phyloP scores from a whole-genome alignment of 805 yeast genomes.

The Lipomyces chichibuensis region DNA sequence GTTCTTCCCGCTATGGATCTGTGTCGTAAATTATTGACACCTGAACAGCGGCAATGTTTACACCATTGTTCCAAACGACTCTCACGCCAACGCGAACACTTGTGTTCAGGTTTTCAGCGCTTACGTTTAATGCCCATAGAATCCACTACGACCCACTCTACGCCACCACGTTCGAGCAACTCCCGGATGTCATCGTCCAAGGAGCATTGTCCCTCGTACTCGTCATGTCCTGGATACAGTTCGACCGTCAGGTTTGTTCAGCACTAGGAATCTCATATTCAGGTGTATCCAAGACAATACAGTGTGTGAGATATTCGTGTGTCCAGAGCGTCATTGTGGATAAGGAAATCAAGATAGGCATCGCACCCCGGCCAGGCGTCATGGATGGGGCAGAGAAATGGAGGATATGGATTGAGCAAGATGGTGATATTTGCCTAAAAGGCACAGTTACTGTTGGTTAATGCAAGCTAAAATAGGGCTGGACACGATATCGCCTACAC shows the following conservation, averaged over 20 bases:
- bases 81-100: constrained; percentile 30
- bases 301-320: constrained; percentile 26
- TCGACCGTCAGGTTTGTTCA: constrained; percentile 9
- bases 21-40: background rate
- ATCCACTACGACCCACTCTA: constrained; percentile 74
- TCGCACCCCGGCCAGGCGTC: constrained; percentile 5
- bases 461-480: background rate
- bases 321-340: constrained; percentile 17
- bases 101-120: constrained; percentile 56
- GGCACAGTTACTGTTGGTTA: constrained; percentile 7
- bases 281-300: constrained; percentile 1
- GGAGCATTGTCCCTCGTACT: constrained; percentile 79
- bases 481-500: no score
- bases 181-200: constrained; percentile 67
- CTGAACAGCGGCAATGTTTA: background rate
- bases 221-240: constrained; percentile 56
- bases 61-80: constrained; percentile 4
- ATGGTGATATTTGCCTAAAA: constrained; percentile 22
- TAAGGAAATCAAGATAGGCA: constrained; percentile 10
- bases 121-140: constrained; percentile 81
- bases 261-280: background rate
- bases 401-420: constrained; percentile 30
- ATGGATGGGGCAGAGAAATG: background rate
- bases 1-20: background rate
- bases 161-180: constrained; percentile 57